Evolutionary conservation across 2,329 filamentous ascomycete genomes (phyloP).

Genomic region (Akanthomyces muscarius): DNA sequence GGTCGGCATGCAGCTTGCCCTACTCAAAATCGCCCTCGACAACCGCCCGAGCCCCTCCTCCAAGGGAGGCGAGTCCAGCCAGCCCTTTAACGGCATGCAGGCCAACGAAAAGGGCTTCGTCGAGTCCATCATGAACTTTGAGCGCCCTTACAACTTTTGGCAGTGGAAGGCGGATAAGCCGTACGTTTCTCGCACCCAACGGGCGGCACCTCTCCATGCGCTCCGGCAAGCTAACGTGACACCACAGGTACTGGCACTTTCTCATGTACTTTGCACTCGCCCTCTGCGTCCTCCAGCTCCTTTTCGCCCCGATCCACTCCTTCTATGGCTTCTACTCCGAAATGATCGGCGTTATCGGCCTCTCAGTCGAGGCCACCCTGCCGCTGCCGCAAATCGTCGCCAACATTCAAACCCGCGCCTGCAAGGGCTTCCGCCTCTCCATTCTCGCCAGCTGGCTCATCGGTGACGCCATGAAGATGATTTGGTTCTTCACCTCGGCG

Average conservation of each 20-base stretch:
- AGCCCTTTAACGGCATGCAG: slow-evolving; percentile 58
- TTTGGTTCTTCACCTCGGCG: slow-evolving; percentile 73
- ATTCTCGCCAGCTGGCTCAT: slow-evolving; percentile 74
- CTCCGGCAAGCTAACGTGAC: slow-evolving; percentile 16
- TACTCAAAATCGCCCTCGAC: slow-evolving; percentile 66
- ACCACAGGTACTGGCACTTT: slow-evolving; percentile 69
- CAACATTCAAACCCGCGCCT: slow-evolving; percentile 65
- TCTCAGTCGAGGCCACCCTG: slow-evolving; percentile 75
- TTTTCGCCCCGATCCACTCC: slow-evolving; percentile 55
- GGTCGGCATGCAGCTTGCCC: slow-evolving; percentile 57
- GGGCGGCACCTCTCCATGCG: background rate
- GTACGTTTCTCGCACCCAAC: slow-evolving; percentile 35
- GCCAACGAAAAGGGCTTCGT: slow-evolving; percentile 29
- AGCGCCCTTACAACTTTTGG: slow-evolving; percentile 75
- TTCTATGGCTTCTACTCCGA: slow-evolving; percentile 64
- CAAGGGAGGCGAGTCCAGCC: slow-evolving; percentile 56
- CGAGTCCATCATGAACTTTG: slow-evolving; percentile 28
- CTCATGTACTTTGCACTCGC: slow-evolving; percentile 61
- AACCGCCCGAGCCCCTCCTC: slow-evolving; percentile 57
- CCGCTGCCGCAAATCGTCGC: slow-evolving; percentile 74
- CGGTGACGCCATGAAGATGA: slow-evolving; percentile 83
- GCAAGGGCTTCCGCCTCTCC: slow-evolving; percentile 72
- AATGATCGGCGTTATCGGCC: slow-evolving; percentile 68
- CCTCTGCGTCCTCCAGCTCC: slow-evolving; percentile 61
- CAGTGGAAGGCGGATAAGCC: slow-evolving; percentile 71